Evolutionary conservation across 2,329 filamentous ascomycete species (phyloP).

Genomic region (Aspergillus sergii): DNA sequence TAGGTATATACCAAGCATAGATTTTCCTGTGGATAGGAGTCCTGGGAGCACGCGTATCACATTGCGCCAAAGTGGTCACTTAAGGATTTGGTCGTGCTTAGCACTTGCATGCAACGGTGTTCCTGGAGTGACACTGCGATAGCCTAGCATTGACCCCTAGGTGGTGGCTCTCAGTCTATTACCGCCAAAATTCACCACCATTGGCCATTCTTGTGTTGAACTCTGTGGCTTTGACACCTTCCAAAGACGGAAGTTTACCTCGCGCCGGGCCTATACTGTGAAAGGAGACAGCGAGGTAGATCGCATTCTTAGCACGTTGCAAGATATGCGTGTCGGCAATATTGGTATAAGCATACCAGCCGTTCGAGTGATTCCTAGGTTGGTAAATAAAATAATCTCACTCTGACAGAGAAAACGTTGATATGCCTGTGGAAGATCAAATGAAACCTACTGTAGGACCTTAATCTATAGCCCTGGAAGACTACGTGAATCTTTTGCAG

Average conservation of each 20-base stretch:
- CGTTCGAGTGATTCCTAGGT: slow-evolving; percentile 43
- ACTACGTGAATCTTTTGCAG: background rate
- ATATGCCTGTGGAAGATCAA: background rate
- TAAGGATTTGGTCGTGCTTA: slow-evolving; percentile 33
- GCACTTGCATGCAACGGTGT: background rate
- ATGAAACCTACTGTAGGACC: background rate
- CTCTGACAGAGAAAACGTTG: background rate
- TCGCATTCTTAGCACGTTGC: background rate
- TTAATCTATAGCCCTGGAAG: background rate
- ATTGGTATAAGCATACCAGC: slow-evolving; percentile 51
- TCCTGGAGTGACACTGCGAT: background rate
- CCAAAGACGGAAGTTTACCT: slow-evolving; percentile 25
- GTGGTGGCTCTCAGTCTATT: background rate
- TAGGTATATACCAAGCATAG: slow-evolving; percentile 13
- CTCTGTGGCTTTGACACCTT: slow-evolving; percentile 25
- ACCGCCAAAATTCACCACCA: background rate
- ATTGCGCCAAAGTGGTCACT: slow-evolving; percentile 45
- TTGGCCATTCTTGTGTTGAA: background rate
- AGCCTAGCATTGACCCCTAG: background rate
- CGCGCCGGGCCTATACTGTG: slow-evolving; percentile 27
- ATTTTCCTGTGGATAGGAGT: slow-evolving; percentile 8
- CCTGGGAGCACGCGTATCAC: slow-evolving; percentile 10
- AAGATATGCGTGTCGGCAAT: slow-evolving; percentile 45
- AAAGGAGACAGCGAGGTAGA: slow-evolving; percentile 8
- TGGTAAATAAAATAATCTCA: slow-evolving; percentile 27